Base-by-base conservation (phyloP, 192 early-diverging fungal genomes). In the Umbelopsis ramanniana region DNA sequence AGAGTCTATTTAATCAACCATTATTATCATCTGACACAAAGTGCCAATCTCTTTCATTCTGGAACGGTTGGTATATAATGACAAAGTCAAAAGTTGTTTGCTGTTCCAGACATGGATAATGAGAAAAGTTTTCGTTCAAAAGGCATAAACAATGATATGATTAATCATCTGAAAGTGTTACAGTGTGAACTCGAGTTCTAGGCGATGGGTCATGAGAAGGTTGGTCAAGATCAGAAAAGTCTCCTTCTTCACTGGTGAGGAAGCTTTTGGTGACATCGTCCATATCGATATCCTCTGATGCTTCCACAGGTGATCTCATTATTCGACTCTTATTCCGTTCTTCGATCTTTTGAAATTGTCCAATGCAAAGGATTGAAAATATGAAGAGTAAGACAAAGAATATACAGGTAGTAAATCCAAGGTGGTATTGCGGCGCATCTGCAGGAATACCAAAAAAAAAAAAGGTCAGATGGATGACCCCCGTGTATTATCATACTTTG, bases 321-420 rank as follows among this genome's bases (percentile, higher is more conserved):
- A 17, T 12, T 19, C 19, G 19, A 8, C 11, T 37, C 5, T 37
- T 19, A 14, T n/a, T 19, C 17, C 15, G 33, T 35, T 17, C 19
- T 19, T 19, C 15, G 6, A 19, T 63, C 4, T 15, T 29, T 29
- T 37, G 57, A 12, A 63, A 12, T 29, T 63, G 29, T n/a, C 57
- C 57, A n/a, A 63, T 63, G 15, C 57, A 29, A n/a, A 63, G 57
- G 6, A 74, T 69, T 0, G 54, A 26, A 6, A 53, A 24, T 17
- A 74, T 69, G 45, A 57, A 74, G 14, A 74, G 14, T 15, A 74
- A 29, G 23, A 74, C 57, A 7, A 69, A 69, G 12, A 74, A 26
- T 21, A 69, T 45, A 43, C 73, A 48, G 37, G 54, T 52, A 11
- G 73, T 69, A 38, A 74, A 74, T 5, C 73, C 73, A 23, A 19